Conservation (phyloP, 2,329 filamentous ascomycete genomes). For the Fusarium sp. region DNA sequence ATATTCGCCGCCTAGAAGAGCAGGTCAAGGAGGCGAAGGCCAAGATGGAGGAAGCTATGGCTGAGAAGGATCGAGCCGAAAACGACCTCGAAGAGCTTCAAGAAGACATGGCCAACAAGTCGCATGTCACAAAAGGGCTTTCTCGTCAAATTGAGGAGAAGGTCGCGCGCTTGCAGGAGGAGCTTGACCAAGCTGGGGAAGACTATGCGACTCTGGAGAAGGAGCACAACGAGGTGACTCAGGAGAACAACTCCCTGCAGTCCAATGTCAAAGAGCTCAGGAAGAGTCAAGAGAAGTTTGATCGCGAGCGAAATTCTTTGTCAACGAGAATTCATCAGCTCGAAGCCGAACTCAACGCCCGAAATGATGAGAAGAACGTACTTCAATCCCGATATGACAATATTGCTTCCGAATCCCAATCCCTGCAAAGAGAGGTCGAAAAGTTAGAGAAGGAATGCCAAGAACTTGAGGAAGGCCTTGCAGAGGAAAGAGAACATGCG, state of each 20-base stretch:
- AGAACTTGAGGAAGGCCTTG: conserved; percentile 61
- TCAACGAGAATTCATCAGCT: conserved; percentile 64
- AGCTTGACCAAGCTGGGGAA: conserved; percentile 66
- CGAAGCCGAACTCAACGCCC: conserved; percentile 68
- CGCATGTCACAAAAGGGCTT: conserved; percentile 77
- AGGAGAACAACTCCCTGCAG: conserved; percentile 59
- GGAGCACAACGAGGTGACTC: conserved; percentile 58
- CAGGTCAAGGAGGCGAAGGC: conserved; percentile 66
- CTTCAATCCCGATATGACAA: conserved; percentile 76
- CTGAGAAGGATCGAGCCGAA: conserved; percentile 68
- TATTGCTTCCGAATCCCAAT: conserved; percentile 71
- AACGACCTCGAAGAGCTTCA: conserved; percentile 73
- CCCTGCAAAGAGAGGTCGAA: conserved; percentile 73
- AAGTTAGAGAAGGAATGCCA: conserved; percentile 59
- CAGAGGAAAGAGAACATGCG: conserved; percentile 67
- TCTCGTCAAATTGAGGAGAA: conserved; percentile 81
- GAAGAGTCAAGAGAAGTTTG: conserved; percentile 47
- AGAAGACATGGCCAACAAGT: conserved; percentile 83
- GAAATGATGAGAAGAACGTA: conserved; percentile 73
- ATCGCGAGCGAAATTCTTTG: conserved; percentile 51
- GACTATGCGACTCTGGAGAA: conserved; percentile 65
- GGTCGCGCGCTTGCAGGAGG: conserved; percentile 71
- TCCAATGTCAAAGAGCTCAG: conserved; percentile 57
- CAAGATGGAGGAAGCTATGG: conserved; percentile 63
- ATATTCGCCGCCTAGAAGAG: conserved; percentile 64